A percentile compares a stretch with the other conserved stretches of the same genome.
Conservation (phyloP, 164 flowering plant species). For the Chimonanthus praecox region DNA sequence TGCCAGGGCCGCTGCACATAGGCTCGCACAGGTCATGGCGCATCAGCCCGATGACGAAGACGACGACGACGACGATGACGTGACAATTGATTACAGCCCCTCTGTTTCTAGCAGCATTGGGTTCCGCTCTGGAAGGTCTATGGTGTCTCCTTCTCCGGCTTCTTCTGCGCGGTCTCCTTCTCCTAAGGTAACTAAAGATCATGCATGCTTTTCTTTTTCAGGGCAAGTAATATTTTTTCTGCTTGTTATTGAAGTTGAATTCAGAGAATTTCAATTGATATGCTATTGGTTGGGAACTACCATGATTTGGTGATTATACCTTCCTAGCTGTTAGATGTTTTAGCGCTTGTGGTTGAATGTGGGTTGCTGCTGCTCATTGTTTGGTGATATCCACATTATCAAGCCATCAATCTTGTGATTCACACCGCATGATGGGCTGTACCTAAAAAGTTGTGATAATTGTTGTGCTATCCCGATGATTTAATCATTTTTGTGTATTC, state of each 20-base stretch:
- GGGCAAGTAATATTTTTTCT: neutral
- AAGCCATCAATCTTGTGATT: no score
- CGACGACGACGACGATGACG: conserved; percentile 46
- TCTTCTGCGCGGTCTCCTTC: conserved; percentile 25
- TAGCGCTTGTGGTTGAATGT: neutral
- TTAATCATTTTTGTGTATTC: no score
- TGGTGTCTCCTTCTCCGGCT: conserved; percentile 19
- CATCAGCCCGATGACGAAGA: conserved; percentile 43
- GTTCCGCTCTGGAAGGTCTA: conserved; percentile 40
- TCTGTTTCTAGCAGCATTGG: conserved; percentile 40
- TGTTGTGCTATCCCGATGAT: no score
- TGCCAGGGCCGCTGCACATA: conserved; percentile 86
- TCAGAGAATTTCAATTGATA: no score
- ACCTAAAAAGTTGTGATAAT: no score
- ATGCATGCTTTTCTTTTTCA: neutral
- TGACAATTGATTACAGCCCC: conserved; percentile 10
- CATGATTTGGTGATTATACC: neutral
- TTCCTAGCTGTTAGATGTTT: neutral
- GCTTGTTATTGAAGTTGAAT: no score
- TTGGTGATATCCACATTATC: neutral
- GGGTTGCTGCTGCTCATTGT: neutral
- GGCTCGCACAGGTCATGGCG: conserved; percentile 88
- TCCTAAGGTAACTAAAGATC: conserved; percentile 38
- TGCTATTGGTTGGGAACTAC: no score
- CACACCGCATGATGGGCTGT: no score